Percentiles rank a stretch among this genome's conserved stretches.
Evolutionary conservation across 257 asterid genomes (phyloP).

Genomic region (Galeopsis tetrahit): DNA sequence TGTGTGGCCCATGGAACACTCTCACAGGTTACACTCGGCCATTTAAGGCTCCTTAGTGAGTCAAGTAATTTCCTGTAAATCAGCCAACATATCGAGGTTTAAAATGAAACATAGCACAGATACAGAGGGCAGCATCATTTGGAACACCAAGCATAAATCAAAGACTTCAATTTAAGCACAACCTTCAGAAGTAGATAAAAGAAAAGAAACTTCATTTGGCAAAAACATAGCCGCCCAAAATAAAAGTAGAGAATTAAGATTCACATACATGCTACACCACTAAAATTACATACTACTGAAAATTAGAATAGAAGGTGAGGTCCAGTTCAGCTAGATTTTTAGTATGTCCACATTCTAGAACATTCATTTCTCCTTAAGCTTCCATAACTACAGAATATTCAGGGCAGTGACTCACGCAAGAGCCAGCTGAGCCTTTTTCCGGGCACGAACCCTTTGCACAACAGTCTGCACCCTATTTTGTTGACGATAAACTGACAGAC

Average conservation of each 20-base stretch:
- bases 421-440: slow-evolving; percentile 91
- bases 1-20: slow-evolving; percentile 92
- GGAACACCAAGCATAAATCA: background rate
- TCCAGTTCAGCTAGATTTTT: slow-evolving; percentile 33
- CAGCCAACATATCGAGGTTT: slow-evolving; percentile 54
- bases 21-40: slow-evolving; percentile 73
- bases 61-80: slow-evolving; percentile 83
- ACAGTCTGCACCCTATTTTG: slow-evolving; percentile 90
- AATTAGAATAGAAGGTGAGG: slow-evolving; percentile 24
- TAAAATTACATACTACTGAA: slow-evolving; percentile 14
- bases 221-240: slow-evolving; percentile 4
- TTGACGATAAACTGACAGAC: slow-evolving; percentile 84
- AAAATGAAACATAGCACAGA: slow-evolving; percentile 32
- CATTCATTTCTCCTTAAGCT: slow-evolving; percentile 34
- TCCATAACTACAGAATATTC: slow-evolving; percentile 47
- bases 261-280: slow-evolving; percentile 32
- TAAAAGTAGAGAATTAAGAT: slow-evolving; percentile 25
- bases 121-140: slow-evolving; percentile 14
- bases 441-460: slow-evolving; percentile 84
- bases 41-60: slow-evolving; percentile 69
- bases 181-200: slow-evolving; percentile 1
- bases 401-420: slow-evolving; percentile 87
- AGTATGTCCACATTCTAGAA: slow-evolving; percentile 26
- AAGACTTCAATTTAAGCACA: slow-evolving; percentile 14
- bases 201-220: slow-evolving; percentile 27